Evolutionary conservation across 768 basidiomycete species (phyloP).

Genomic region (Mycena polygramma): DNA sequence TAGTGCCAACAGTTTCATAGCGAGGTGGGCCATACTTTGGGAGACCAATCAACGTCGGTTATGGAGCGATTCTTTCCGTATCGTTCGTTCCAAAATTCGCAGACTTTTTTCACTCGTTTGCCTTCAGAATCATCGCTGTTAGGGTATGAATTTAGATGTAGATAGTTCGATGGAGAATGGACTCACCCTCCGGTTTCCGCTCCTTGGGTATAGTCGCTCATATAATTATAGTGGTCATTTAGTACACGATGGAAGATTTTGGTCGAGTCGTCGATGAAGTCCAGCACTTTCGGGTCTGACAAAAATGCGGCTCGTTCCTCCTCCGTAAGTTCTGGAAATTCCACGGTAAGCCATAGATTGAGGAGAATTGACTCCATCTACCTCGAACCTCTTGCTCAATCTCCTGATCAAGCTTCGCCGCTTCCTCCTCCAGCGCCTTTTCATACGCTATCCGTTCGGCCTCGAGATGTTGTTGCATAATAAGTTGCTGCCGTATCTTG

Average conservation of each 20-base stretch:
- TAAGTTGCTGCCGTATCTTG: conserved; percentile 79
- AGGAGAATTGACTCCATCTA: conserved; percentile 40
- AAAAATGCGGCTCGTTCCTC: conserved; percentile 88
- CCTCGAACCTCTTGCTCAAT: conserved; percentile 91
- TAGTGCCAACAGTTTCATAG: not conserved
- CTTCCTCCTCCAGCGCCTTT: conserved; percentile 86
- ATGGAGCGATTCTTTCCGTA: conserved; percentile 95
- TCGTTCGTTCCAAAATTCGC: conserved; percentile 92
- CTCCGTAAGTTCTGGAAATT: conserved; percentile 79
- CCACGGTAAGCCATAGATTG: not conserved
- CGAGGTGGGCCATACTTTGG: conserved; percentile 71
- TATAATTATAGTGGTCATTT: conserved; percentile 97
- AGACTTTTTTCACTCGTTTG: conserved; percentile 91
- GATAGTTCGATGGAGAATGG: conserved; percentile 1
- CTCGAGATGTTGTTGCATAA: conserved; percentile 77
- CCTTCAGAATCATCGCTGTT: conserved; percentile 91
- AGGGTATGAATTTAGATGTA: conserved; percentile 16
- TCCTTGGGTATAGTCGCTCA: conserved; percentile 94
- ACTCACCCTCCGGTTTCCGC: conserved; percentile 87
- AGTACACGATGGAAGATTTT: conserved; percentile 96
- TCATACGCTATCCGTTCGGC: conserved; percentile 78
- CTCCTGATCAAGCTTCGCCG: conserved; percentile 85
- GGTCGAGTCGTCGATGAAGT: conserved; percentile 94
- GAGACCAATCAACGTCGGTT: conserved; percentile 98
- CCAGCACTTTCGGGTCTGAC: conserved; percentile 90